Evolutionary conservation across 352 stramenopile species (phyloP).

Genomic region (Pythium pectinolyticum): DNA sequence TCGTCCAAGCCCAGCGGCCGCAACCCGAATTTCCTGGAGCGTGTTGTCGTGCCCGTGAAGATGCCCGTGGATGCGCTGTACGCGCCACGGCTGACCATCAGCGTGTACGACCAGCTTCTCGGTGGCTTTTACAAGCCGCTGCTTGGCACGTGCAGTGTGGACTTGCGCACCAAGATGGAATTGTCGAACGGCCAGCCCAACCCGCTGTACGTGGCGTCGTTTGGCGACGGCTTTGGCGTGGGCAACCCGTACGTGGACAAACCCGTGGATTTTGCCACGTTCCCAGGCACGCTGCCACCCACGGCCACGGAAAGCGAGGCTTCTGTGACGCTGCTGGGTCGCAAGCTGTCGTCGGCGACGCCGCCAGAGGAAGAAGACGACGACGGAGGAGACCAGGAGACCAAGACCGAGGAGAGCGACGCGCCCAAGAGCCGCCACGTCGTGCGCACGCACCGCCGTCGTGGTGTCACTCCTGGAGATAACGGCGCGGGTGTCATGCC

Average conservation of each 20-base stretch:
- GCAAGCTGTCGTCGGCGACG: neutral
- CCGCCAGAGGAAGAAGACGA: constrained; percentile 6
- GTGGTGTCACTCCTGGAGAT: too few species aligned
- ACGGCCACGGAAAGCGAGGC: neutral
- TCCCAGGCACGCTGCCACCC: constrained; percentile 41
- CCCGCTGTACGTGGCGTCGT: constrained; percentile 46
- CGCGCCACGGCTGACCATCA: constrained; percentile 81
- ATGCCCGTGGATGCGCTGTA: constrained; percentile 86
- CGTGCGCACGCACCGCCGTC: too few species aligned
- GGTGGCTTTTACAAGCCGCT: constrained; percentile 84
- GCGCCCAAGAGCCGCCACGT: too few species aligned
- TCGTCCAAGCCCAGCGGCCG: constrained; percentile 74
- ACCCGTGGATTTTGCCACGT: constrained; percentile 56
- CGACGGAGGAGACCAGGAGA: constrained; percentile 19
- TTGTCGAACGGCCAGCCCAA: constrained; percentile 67
- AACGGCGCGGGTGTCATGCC: constrained; percentile 20
- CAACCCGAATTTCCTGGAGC: constrained; percentile 90
- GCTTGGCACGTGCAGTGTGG: constrained; percentile 71
- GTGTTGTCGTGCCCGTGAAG: constrained; percentile 79
- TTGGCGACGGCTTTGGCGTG: constrained; percentile 32
- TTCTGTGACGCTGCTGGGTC: too few species aligned
- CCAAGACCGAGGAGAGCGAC: too few species aligned
- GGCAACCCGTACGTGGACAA: constrained; percentile 72
- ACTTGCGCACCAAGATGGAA: constrained; percentile 74
- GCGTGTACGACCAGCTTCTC: constrained; percentile 81